These are phyloP conservation scores for Coemansia sp. DNA, from an alignment of 192 early-diverging fungal species.

Conservation along the genomic window DNA sequence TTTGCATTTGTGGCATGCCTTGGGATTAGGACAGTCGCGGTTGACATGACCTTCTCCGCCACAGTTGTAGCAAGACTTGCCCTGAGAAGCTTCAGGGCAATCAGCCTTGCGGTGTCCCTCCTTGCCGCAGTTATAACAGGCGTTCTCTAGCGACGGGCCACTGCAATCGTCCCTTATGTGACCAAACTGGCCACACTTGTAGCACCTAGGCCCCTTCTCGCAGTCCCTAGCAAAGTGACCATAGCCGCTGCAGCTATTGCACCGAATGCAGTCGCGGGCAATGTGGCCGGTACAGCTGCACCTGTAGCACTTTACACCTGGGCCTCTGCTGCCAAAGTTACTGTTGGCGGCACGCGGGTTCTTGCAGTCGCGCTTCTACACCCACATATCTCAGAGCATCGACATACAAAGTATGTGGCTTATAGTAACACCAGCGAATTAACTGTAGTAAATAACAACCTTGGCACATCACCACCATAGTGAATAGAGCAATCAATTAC, in stretches of 20 bases:
- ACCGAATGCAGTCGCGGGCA: constrained; percentile 39
- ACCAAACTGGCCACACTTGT: constrained; percentile 57
- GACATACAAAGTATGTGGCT: neutral
- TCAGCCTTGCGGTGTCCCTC: constrained; percentile 49
- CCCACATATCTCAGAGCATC: neutral
- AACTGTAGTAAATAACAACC: neutral
- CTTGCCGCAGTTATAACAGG: constrained; percentile 56
- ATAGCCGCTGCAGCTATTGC: constrained; percentile 51
- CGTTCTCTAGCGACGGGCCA: constrained; percentile 22
- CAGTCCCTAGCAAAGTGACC: constrained; percentile 52
- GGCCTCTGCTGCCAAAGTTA: constrained; percentile 16
- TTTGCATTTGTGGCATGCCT: constrained; percentile 51
- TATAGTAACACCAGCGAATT: neutral
- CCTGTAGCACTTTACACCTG: constrained; percentile 29
- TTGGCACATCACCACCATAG: neutral
- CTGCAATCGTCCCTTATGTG: constrained; percentile 50
- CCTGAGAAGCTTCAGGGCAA: constrained; percentile 40
- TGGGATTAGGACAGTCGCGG: constrained; percentile 44
- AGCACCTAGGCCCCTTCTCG: constrained; percentile 40
- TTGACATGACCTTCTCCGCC: constrained; percentile 47
- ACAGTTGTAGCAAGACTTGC: constrained; percentile 60
- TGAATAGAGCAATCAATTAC: neutral
- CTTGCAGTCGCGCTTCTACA: constrained; percentile 52
- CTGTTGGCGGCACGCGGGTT: constrained; percentile 14
- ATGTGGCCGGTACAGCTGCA: constrained; percentile 53